phyloP scores from a whole-genome alignment of 768 basidiomycete species.

The Tylopilus felleus region DNA sequence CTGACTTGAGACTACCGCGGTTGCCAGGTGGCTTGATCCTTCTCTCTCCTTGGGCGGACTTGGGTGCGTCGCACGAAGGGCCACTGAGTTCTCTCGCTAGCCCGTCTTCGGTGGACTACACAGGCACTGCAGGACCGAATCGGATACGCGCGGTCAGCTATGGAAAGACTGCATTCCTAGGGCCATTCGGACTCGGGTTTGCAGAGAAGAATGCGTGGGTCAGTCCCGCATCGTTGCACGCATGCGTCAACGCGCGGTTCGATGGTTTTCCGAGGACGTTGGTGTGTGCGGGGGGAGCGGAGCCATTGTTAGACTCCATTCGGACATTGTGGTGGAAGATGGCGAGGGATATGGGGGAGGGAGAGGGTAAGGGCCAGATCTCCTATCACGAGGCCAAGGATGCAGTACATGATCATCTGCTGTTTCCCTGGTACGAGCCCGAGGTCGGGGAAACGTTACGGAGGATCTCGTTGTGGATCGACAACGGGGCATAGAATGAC shows the following conservation, averaged over 20 bases:
- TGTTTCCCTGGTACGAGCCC: conserved; percentile 53
- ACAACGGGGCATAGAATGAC: neutral
- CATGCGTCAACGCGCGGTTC: conserved; percentile 41
- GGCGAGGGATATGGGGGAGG: conserved; percentile 50
- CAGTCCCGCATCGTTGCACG: conserved; percentile 52
- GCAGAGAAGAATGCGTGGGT: conserved; percentile 52
- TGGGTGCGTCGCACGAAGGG: conserved; percentile 19
- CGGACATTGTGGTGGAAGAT: conserved; percentile 46
- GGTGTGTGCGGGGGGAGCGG: conserved; percentile 56
- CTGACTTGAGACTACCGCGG: conserved; percentile 15
- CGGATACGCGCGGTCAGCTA: neutral
- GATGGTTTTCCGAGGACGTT: conserved; percentile 59
- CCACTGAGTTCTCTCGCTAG: conserved; percentile 38
- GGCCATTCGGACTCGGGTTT: conserved; percentile 45
- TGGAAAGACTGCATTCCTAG: conserved; percentile 38
- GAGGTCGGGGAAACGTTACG: conserved; percentile 48
- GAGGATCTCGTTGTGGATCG: conserved; percentile 48
- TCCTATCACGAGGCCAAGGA: conserved; percentile 50
- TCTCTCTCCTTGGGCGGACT: conserved; percentile 33
- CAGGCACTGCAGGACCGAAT: conserved; percentile 15
- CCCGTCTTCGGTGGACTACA: conserved; percentile 26
- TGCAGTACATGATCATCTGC: conserved; percentile 51
- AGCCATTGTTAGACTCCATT: conserved; percentile 56
- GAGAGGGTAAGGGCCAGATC: conserved; percentile 36
- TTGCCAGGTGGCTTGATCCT: conserved; percentile 33